Evolutionary conservation across 2,329 filamentous ascomycete genomes (phyloP).

Genomic region (Colletotrichum gloeosporioides): DNA sequence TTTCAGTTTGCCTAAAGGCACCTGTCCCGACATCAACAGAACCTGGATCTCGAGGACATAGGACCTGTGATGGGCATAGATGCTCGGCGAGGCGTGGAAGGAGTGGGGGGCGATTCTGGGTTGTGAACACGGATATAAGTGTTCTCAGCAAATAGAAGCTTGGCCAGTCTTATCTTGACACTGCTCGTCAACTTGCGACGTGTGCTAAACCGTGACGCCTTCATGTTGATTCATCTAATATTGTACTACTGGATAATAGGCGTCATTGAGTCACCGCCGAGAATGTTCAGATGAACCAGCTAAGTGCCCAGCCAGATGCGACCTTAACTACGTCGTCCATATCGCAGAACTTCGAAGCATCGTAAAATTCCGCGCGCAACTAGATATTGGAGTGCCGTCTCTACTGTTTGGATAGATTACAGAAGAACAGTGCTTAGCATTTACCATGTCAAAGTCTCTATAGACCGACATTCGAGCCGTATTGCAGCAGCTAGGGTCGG

Average conservation of each 20-base stretch:
- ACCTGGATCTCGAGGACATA: background rate
- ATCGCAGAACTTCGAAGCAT: background rate
- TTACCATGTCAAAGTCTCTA: background rate
- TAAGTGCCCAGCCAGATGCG: background rate
- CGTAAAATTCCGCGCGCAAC: background rate
- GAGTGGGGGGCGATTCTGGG: background rate
- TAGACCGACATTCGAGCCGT: too few species aligned
- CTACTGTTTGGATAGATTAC: background rate
- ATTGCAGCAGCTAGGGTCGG: too few species aligned
- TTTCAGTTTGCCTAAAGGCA: background rate
- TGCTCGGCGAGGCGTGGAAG: background rate
- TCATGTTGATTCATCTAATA: background rate
- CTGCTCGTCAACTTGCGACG: background rate
- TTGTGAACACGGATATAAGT: background rate
- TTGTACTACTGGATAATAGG: background rate
- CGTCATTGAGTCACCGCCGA: background rate
- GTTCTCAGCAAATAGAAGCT: background rate
- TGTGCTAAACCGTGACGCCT: too few species aligned
- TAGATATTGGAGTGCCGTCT: background rate
- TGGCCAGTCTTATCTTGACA: background rate
- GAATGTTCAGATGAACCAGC: background rate
- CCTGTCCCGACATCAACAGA: background rate
- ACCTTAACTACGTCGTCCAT: background rate
- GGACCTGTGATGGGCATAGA: background rate
- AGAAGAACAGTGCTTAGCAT: background rate